Evolutionary conservation across 2,329 filamentous ascomycete genomes (phyloP).

Genomic region (Zopfia rhizophila): DNA sequence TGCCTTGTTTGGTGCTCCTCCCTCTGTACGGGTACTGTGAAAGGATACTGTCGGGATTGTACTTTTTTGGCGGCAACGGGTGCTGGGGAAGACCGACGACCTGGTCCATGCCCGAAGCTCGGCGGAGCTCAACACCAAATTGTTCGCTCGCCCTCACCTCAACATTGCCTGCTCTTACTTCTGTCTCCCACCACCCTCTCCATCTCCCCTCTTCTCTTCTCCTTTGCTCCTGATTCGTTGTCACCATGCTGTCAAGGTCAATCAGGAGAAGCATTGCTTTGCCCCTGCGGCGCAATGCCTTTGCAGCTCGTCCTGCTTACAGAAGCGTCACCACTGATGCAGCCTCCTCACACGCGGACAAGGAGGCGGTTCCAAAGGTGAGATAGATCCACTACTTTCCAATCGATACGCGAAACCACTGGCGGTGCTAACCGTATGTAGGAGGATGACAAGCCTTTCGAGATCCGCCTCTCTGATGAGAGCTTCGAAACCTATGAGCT

Average conservation of each 20-base stretch:
- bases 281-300: constrained; percentile 51
- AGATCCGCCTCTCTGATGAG: constrained; percentile 93
- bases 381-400: not conserved
- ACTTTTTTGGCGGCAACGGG: too few relatives aligned
- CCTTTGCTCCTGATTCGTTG: constrained; percentile 27
- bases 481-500: constrained; percentile 99
- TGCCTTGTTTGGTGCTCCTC: too few relatives aligned
- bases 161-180: not conserved
- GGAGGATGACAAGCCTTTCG: constrained; percentile 95
- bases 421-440: constrained; percentile 54
- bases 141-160: constrained; percentile 24
- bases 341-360: constrained; percentile 88
- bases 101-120: constrained; percentile 16
- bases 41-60: constrained; percentile 16
- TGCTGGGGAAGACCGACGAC: constrained; percentile 5
- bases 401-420: not conserved
- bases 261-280: constrained; percentile 52
- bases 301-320: constrained; percentile 47
- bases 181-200: constrained; percentile 30
- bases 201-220: constrained; percentile 24
- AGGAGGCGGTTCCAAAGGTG: constrained; percentile 75
- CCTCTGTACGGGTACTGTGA: too few relatives aligned
- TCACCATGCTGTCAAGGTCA: constrained; percentile 53
- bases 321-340: constrained; percentile 95
- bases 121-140: constrained; percentile 30